A percentile compares a stretch with the other conserved stretches of the same genome.
Conservation (phyloP, 176 grass and related monocot genomes). For the Lolium multiflorum region DNA sequence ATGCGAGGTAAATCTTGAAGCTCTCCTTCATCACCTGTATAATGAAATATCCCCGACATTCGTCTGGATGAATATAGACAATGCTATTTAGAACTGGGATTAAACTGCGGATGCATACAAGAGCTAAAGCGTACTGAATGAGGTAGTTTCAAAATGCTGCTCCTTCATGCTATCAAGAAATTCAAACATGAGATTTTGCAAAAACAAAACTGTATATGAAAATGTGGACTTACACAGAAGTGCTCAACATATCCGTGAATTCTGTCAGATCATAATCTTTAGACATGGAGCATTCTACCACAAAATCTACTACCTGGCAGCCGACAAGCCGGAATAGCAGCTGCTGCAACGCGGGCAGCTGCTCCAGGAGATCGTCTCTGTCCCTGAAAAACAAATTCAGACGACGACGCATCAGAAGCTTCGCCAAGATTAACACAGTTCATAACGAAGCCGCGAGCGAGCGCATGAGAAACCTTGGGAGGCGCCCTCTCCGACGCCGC, state of each 20-base stretch:
- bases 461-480: constrained; percentile 45
- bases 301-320: constrained; percentile 60
- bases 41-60: neutral
- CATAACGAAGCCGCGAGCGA: neutral
- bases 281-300: too few relatives aligned
- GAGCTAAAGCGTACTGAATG: constrained; percentile 77
- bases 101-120: constrained; percentile 56
- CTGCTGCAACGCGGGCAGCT: constrained; percentile 86
- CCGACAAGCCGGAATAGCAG: constrained; percentile 82
- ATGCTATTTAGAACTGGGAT: neutral
- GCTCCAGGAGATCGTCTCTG: constrained; percentile 81
- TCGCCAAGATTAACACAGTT: neutral
- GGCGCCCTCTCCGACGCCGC: constrained; percentile 18
- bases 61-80: too few relatives aligned
- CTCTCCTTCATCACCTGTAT: constrained; percentile 85
- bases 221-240: too few relatives aligned
- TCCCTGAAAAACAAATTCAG: constrained; percentile 39
- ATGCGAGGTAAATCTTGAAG: constrained; percentile 70
- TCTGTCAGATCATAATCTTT: neutral
- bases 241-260: neutral
- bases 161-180: constrained; percentile 70
- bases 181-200: neutral
- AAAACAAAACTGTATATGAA: neutral
- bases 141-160: constrained; percentile 87
- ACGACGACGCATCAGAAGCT: neutral